Evolutionary conservation across 805 yeast species (phyloP).

Genomic region (Metschnikowia colocasiae): DNA sequence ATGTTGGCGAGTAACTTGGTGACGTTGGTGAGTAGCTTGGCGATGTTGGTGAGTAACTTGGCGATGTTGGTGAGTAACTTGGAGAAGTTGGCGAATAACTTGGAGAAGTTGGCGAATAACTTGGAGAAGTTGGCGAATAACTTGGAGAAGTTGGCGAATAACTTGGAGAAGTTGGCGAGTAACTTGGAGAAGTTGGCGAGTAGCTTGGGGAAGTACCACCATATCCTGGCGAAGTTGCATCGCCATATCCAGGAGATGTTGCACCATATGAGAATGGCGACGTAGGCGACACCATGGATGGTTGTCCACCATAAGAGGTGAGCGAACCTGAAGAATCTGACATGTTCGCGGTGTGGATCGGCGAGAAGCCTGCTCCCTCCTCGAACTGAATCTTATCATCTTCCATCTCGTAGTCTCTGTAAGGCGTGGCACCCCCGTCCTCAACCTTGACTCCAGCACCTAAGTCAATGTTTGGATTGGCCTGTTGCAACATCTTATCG

Average conservation of each 20-base stretch:
- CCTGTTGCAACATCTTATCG: conserved; percentile 71
- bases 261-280: conserved; percentile 55
- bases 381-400: conserved; percentile 60
- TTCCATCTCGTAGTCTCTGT: conserved; percentile 60
- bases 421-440: conserved; percentile 88
- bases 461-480: conserved; percentile 45
- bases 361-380: conserved; percentile 87
- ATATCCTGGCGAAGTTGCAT: conserved; percentile 45
- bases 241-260: conserved; percentile 51
- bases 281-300: conserved; percentile 47
- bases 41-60: conserved; percentile 73
- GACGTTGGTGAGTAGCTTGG: conserved; percentile 76
- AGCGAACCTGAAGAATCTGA: conserved; percentile 79
- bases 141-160: conserved; percentile 79
- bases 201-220: conserved; percentile 26
- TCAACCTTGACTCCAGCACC: conserved; percentile 31
- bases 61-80: conserved; percentile 73
- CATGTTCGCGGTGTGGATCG: conserved; percentile 81
- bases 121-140: conserved; percentile 73
- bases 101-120: conserved; percentile 57
- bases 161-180: conserved; percentile 66
- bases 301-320: conserved; percentile 80
- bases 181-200: conserved; percentile 27
- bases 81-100: conserved; percentile 67
- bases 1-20: conserved; percentile 76